Evolutionary conservation across 2,329 filamentous ascomycete genomes (phyloP), one percentile per base, ranked within the genome.

Genomic region (Macrophomina phaseolina): DNA sequence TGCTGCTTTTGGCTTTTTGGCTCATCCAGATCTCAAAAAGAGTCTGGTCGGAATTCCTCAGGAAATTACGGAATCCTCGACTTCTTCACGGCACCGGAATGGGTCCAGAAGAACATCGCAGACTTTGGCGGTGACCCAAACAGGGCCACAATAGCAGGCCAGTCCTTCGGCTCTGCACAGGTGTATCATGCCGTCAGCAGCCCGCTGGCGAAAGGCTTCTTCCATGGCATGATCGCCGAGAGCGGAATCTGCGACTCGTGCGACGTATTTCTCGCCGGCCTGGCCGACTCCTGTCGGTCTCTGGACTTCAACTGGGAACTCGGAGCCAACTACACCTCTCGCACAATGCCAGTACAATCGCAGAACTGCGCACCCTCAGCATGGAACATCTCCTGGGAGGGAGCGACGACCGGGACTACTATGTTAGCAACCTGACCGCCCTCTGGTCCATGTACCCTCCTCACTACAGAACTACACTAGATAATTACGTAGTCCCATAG

Each of bases 121-220:
- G 46, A 55, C n/a, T 79, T 79, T 55, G 76, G 76, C 7, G 77
- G 78, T 30, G 75, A 79, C 63, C 71, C 73, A n/a, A 64, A 73
- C 3, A 72, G 73, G 9, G 76, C 81, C 63, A 80, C 77, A 0
- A 76, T 81, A 40, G 73, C 81, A 36, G 79, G 79, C 1, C 74
- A 80, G 52, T 64, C 61, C 2, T 64, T 64, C n/a, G 46, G 61
- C 4, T 64, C 61, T 16, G 42, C 61, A 4, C 61, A 64, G 30
- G 61, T 64, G 0, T 71, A 75, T 34, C 71, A 75, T 55, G 71
- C 72, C 16, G 65, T 76, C n/a, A 75, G 75, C 65, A 72, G 71
- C 52, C 67, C 68, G n/a, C 61, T 75, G 6, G 70, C 71, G 6
- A 69, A 71, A 23, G 74, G 73, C 14, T 67, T 71, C 16, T 69